Evolutionary conservation across 1,284 basidiomycete genomes (phyloP).

Genomic region (Melampsora occidentalis): DNA sequence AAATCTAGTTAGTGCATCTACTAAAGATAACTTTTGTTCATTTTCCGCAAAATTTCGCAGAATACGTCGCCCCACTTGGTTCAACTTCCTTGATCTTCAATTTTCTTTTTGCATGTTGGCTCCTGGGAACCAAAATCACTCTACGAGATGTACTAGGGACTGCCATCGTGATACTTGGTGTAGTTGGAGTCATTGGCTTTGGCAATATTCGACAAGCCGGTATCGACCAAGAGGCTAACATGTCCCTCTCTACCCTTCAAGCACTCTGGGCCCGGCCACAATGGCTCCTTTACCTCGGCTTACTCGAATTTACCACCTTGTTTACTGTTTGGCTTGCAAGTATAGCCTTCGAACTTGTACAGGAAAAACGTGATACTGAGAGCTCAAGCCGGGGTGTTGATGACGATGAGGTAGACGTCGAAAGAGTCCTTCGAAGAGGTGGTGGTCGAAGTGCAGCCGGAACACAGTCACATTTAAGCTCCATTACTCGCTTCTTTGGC

Average conservation of each 20-base stretch:
- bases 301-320: conserved; percentile 69
- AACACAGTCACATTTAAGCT: not conserved
- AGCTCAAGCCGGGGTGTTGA: conserved; percentile 44
- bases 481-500: not conserved
- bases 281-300: conserved; percentile 83
- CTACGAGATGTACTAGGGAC: conserved; percentile 77
- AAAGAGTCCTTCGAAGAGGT: conserved; percentile 45
- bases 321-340: conserved; percentile 46
- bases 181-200: conserved; percentile 76
- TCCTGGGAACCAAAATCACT: conserved; percentile 66
- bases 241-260: conserved; percentile 60
- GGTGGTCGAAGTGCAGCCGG: conserved; percentile 39
- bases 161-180: conserved; percentile 72
- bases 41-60: conserved; percentile 18
- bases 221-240: conserved; percentile 49
- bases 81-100: conserved; percentile 82
- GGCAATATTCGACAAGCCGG: conserved; percentile 62
- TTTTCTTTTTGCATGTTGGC: conserved; percentile 71
- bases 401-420: conserved; percentile 43
- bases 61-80: conserved; percentile 49
- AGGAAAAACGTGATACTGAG: conserved; percentile 45
- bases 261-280: conserved; percentile 74
- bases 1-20: conserved; percentile 18
- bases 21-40: not conserved
- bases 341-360: conserved; percentile 46